Evolutionary conservation across 2,329 filamentous ascomycete genomes (phyloP), one percentile per base, ranked within the genome.

Genomic region (Magnaporthales sp.): DNA sequence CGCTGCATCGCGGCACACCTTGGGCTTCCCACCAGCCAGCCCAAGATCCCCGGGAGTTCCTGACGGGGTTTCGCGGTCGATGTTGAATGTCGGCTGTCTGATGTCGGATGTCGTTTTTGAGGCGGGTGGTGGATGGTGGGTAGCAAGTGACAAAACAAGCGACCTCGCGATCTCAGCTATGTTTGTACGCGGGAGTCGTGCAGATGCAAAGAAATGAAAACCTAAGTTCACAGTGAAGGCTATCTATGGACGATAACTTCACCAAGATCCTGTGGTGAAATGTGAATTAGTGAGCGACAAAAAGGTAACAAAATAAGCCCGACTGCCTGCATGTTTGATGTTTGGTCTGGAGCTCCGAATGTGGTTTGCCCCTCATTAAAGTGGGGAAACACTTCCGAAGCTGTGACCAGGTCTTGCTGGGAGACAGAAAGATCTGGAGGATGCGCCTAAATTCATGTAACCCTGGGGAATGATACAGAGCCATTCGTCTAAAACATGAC

Each of bases 1-100:
- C 69, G 69, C 32, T 72, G 69, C 71, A 72, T 72, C 62, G 67
- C 66, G 27, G n/a, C 38, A n/a, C 38, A 51, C 38, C 38, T 7
- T 51, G 6, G 38, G 38, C 38, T 51, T 51, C 38, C 38, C 38
- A 51, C 38, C 38, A 51, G 38, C 38, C 38, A 51, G 19, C 38
- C 38, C 38, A 51, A 51, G 10, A 51, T 51, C 38, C 38, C 38
- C 38, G 19, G 19, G 38, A 51, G 19, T n/a, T 15, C n/a, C 38
- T 51, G 19, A 51, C 38, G 38, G 32, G 19, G 19, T 51, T 51
- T 8, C n/a, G n/a, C n/a, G n/a, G n/a, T 5, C 38, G 38, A 51
- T 51, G 19, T 51, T 51, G 19, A 51, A n/a, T 19, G 38, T 51
- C 15, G 19, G 19, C n/a, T n/a, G 19, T 51, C 9, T 5, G 5